These are phyloP conservation scores for Fraxinus americana DNA, from an alignment of 257 asterid species.

Conservation along the genomic window DNA sequence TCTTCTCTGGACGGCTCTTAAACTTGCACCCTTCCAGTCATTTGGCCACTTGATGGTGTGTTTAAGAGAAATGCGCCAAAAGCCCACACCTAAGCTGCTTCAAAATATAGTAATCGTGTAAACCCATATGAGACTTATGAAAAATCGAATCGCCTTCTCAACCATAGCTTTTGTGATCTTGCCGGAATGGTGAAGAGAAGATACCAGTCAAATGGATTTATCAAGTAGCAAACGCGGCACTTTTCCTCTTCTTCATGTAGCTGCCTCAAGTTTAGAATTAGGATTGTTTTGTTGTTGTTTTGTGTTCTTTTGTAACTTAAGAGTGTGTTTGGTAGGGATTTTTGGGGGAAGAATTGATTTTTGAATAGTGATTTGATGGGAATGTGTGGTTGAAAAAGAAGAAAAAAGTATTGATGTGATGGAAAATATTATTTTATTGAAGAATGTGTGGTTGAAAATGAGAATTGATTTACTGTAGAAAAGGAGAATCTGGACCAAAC, in stretches of 20 bases:
- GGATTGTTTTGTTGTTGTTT: not conserved
- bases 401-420: no score
- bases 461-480: no score
- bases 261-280: not conserved
- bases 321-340: no score
- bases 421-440: no score
- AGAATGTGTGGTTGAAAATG: no score
- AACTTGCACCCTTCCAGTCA: not conserved
- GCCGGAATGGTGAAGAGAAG: not conserved
- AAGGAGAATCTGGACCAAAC: no score
- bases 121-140: not conserved
- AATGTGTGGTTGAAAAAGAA: no score
- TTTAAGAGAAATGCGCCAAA: not conserved
- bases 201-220: not conserved
- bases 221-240: not conserved
- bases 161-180: not conserved
- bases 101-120: not conserved
- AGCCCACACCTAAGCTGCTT: not conserved
- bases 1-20: not conserved
- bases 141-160: not conserved
- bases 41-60: not conserved
- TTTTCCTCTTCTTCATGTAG: not conserved
- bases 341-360: no score
- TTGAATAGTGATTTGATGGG: no score
- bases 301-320: no score